Evolutionary conservation across 768 basidiomycete genomes (phyloP).

Genomic region (Suillus paluster): DNA sequence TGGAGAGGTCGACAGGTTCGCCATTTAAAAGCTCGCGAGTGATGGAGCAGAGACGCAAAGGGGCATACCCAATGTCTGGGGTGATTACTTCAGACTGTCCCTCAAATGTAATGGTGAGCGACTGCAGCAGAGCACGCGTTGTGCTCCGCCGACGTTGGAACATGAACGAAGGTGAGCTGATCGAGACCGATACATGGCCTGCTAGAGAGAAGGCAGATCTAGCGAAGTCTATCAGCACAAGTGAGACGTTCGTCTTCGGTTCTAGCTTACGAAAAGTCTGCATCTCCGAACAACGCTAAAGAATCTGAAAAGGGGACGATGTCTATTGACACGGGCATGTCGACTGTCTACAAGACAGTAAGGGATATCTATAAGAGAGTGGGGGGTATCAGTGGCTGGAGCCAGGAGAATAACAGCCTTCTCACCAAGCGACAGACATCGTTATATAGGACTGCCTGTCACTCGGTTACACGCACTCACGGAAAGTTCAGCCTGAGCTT

Average conservation of each 20-base stretch:
- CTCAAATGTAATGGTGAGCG: slow-evolving; percentile 79
- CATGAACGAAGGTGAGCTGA: slow-evolving; percentile 60
- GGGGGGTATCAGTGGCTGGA: slow-evolving; percentile 22
- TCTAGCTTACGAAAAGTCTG: slow-evolving; percentile 61
- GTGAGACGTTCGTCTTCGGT: slow-evolving; percentile 11
- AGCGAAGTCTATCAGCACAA: slow-evolving; percentile 15
- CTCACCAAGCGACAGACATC: neutral
- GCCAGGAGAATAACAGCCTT: slow-evolving; percentile 4
- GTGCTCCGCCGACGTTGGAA: slow-evolving; percentile 55
- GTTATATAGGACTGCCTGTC: slow-evolving; percentile 32
- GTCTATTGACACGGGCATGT: slow-evolving; percentile 69
- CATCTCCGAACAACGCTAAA: slow-evolving; percentile 73
- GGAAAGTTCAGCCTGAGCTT: neutral
- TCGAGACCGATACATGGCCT: slow-evolving; percentile 72
- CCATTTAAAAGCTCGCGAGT: slow-evolving; percentile 58
- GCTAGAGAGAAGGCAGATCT: slow-evolving; percentile 90
- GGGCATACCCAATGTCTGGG: slow-evolving; percentile 65
- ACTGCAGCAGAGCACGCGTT: slow-evolving; percentile 62
- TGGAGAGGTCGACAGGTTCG: slow-evolving; percentile 62
- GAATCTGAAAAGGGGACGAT: slow-evolving; percentile 61
- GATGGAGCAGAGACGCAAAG: slow-evolving; percentile 68
- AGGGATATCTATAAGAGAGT: slow-evolving; percentile 15
- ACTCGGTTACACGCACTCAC: slow-evolving; percentile 31
- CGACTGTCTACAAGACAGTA: slow-evolving; percentile 18
- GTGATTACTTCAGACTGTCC: slow-evolving; percentile 82